Evolutionary conservation across 1,284 basidiomycete species (phyloP), one percentile per base, ranked within the genome.

Genomic region (Malassezia sp.): DNA sequence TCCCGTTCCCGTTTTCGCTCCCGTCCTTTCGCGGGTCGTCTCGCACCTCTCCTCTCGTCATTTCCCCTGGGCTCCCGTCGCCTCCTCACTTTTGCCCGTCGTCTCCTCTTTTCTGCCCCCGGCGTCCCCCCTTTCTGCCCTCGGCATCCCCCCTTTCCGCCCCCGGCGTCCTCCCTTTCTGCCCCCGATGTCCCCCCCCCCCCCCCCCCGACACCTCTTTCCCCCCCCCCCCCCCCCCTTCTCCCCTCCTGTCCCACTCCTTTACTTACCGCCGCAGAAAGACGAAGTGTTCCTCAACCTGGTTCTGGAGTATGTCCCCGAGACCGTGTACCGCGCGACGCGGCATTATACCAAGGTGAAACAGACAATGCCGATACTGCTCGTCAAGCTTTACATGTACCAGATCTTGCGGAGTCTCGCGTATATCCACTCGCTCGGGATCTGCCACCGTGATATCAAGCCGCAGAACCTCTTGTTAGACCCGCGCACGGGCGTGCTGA

Each of bases 281-380:
- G 91, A 99, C 74, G 91, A 99, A 78, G 89, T 99, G 48, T 99
- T 93, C 75, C 83, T 99, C 69, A 99, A 99, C 73, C 82, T 99
- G 67, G 89, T 99, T 34, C 82, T 95, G 67, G 91, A 99, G 80
- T 99, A 88, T 73, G 90, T 99, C 36, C 91, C 91, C 35, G 93
- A 97, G 76, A 99, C 91, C 21, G 93, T 99, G 50, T 97, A 97
- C 76, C 85, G 91, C 67, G 90, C 91, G 31, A 91, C 87, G 65
- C 82, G 93, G 69, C 91, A 96, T 75, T 99, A 96, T 73, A 85
- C 90, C 67, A 97, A 97, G 76, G 83, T 99, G 74, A 99, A 99
- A 78, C 93, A 97, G 72, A 85, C 87, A 52, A 97, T 99, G 87
- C 91, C 91, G 22, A 95, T 90, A 81, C 81, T 95, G 44, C 89